These are phyloP conservation scores for Fomitopsis pulvina DNA, from an alignment of 768 basidiomycete genomes.

Conservation along the genomic window DNA sequence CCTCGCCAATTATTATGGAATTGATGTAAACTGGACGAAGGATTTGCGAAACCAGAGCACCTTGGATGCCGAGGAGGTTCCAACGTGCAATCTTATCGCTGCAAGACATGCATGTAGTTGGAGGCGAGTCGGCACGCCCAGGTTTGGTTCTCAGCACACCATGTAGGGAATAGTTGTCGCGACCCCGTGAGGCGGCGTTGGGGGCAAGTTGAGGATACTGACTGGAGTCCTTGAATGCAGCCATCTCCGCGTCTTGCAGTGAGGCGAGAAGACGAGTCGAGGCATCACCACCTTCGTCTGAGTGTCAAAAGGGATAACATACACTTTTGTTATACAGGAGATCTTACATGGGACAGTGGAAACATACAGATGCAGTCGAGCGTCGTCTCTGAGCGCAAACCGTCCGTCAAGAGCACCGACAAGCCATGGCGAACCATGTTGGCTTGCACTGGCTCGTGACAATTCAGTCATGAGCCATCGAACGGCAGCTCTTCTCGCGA, in stretches of 20 bases:
- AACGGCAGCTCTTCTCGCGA: slow-evolving; percentile 75
- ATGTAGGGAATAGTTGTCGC: slow-evolving; percentile 68
- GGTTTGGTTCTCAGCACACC: slow-evolving; percentile 91
- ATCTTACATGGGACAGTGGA: slow-evolving; percentile 61
- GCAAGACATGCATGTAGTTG: slow-evolving; percentile 84
- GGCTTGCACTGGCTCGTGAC: slow-evolving; percentile 23
- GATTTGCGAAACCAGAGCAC: slow-evolving; percentile 57
- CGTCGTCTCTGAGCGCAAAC: slow-evolving; percentile 40
- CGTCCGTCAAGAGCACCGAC: slow-evolving; percentile 26
- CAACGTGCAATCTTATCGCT: slow-evolving; percentile 92
- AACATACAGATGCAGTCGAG: slow-evolving; percentile 64
- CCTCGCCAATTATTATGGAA: slow-evolving; percentile 67
- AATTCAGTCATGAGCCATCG: slow-evolving; percentile 80
- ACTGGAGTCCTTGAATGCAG: slow-evolving; percentile 55
- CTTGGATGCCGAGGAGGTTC: slow-evolving; percentile 81
- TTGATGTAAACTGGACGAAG: slow-evolving; percentile 60
- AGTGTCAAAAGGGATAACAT: neutral
- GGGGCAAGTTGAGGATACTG: slow-evolving; percentile 26
- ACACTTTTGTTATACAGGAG: neutral
- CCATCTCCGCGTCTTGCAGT: slow-evolving; percentile 69
- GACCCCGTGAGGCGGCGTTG: slow-evolving; percentile 54
- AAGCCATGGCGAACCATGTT: slow-evolving; percentile 46
- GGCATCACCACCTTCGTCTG: slow-evolving; percentile 74
- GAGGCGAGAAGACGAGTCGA: slow-evolving; percentile 75
- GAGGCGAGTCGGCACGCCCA: slow-evolving; percentile 83